Evolutionary conservation across 805 yeast species (phyloP), one percentile per base, ranked within the genome.

Genomic region (Sugiyamaella qingdaonensis): DNA sequence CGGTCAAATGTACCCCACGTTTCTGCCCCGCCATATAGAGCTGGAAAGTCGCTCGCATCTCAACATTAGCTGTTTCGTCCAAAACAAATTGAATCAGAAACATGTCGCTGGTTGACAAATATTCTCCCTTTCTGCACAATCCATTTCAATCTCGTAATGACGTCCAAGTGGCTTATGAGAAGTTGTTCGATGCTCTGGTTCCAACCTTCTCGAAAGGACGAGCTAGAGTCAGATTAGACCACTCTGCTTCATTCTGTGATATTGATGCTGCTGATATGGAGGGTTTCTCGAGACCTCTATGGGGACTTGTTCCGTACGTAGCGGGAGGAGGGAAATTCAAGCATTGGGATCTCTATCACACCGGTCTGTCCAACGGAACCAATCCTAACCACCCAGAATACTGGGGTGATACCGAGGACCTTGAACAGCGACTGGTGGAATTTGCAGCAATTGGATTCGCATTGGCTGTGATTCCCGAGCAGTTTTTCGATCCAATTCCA

Each of bases 361-460:
- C 46, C 13, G 69, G 68, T 1, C 36, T 65, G 5, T 52, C 50
- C 14, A 58, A 58, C 51, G 68, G 69, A 8, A 57, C 62, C 14
- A 56, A 65, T 46, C 66, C 66, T 3, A 49, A 57, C 5, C 57
- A 57, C 46, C 49, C 46, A 10, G 67, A 65, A 43, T 65, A 60
- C 56, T 65, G 66, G 65, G 69, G 68, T 2, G 54, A 55, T 19
- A 48, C 60, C 5, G 56, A 47, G 11, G 65, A 60, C 41, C 54
- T 50, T 35, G 52, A 49, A 19, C 69, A 65, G 56, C 52, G 57
- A 31, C 52, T 64, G 41, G 68, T 66, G n/a, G 69, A 66, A 44
- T 53, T 64, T 51, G 69, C 70, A 9, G 65, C 67, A 0, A 48
- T 66, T 35, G 68, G 66, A 9, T 65, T 54, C 53, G 64, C 64